phyloP scores from a whole-genome alignment of 805 yeast species.

The Wickerhamiella qilinensis region DNA sequence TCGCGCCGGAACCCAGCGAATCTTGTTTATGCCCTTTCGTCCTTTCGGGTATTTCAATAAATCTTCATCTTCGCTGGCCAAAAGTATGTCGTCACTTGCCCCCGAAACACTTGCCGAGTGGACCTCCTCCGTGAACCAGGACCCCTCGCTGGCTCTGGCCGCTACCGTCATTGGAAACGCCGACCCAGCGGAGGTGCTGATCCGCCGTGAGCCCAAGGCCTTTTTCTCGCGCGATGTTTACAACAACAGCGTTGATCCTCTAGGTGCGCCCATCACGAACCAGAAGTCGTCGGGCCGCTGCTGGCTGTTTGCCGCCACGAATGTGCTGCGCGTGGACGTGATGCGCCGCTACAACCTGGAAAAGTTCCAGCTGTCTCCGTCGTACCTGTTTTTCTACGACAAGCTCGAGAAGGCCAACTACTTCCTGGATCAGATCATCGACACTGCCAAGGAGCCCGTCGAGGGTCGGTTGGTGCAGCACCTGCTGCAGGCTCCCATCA shows the following conservation, averaged over 20 bases:
- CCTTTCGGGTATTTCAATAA: too few species aligned
- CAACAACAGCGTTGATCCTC: conserved; percentile 29
- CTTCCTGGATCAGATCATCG: conserved; percentile 60
- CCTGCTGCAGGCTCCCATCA: conserved; percentile 46
- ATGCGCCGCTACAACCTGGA: conserved; percentile 47
- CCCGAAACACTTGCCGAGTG: conserved; percentile 14
- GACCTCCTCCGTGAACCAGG: conserved; percentile 14
- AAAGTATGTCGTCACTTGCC: conserved; percentile 2
- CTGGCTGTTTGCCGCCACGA: conserved; percentile 78
- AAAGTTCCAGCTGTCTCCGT: conserved; percentile 60
- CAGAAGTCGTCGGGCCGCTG: conserved; percentile 71
- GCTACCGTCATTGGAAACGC: conserved; percentile 19
- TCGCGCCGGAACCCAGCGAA: too few species aligned
- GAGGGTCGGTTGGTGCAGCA: conserved; percentile 58
- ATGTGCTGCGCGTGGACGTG: conserved; percentile 48
- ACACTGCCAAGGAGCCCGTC: conserved; percentile 47
- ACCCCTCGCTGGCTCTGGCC: conserved; percentile 18
- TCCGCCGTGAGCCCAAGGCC: conserved; percentile 16
- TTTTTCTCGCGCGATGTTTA: conserved; percentile 22
- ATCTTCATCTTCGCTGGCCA: too few species aligned
- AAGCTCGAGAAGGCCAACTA: conserved; percentile 73
- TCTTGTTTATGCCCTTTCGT: too few species aligned
- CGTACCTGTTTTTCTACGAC: conserved; percentile 69
- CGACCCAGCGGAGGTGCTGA: conserved; percentile 15
- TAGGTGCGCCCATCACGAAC: conserved; percentile 52